Base-by-base conservation (phyloP, 345 rosid genomes). In the Draba incana region DNA sequence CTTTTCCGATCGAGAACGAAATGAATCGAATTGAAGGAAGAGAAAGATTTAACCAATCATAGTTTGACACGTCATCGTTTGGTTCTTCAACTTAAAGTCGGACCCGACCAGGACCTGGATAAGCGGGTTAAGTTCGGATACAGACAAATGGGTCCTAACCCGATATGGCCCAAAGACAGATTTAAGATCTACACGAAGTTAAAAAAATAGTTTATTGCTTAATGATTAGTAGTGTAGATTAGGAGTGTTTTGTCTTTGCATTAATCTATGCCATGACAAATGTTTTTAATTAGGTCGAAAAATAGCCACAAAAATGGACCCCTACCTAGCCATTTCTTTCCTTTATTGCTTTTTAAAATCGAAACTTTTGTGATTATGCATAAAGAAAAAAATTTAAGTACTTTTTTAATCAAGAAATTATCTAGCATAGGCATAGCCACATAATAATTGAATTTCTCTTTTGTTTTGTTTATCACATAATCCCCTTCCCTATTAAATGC, bases 1-100 rank as follows among this genome's bases (percentile, higher is more conserved):
- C 63, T 74, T 72, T 74, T 54, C 78, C 57, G 68, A 74, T 67
- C 44, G 73, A 67, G 73, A 61, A 52, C 60, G 77, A 48, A 57
- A 72, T 53, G 77, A 64, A 72, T 65, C 66, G 31, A 56, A 12
- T 63, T 52, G 23, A 49, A 49, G 44, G 38, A 31, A 25, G 67
- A 45, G 35, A 12, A 15, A 54, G 61, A 23, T 54, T 23, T 31
- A 49, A 25, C 71, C 66, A 65, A 13, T 72, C 60, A 39, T 23
- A 1, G 10, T 49, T 38, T 6, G 1, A 64, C 58, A 72, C 59
- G 66, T 57, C 77, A 57, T 12, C 30, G 46, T 72, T 72, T 55
- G 49, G 56, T 20, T 70, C 15, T 33, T 69, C 57, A 23, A 57
- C 44, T 20, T 20, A 20, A 20, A 48, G 24, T 13, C 39, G 10